Conservation (phyloP, 805 yeast genomes). For the Middelhovenomyces tepae region DNA sequence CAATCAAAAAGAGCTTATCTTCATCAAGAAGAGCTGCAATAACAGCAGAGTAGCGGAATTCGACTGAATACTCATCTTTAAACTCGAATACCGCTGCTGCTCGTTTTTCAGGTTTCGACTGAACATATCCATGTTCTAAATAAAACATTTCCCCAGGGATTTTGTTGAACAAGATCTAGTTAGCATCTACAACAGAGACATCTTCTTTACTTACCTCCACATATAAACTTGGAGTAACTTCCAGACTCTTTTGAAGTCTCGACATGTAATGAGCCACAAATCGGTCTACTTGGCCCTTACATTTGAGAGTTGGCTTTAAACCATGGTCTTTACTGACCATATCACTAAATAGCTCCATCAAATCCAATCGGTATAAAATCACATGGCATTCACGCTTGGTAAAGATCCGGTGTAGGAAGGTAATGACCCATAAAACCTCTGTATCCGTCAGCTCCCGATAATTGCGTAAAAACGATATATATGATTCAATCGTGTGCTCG, state of each 20-base stretch:
- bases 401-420: conserved; percentile 64
- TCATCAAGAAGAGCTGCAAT: conserved; percentile 41
- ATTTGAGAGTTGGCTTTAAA: conserved; percentile 37
- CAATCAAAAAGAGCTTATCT: conserved; percentile 35
- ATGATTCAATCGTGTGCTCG: conserved; percentile 55
- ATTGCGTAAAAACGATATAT: conserved; percentile 50
- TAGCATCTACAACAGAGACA: no score
- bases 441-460: conserved; percentile 53
- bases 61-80: conserved; percentile 16
- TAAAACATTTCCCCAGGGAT: conserved; percentile 40
- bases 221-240: conserved; percentile 44
- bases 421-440: conserved; percentile 53
- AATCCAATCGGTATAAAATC: conserved; percentile 59
- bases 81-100: conserved; percentile 23
- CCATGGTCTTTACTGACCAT: conserved; percentile 41
- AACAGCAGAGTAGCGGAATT: conserved; percentile 37
- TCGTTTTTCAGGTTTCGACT: conserved; percentile 16
- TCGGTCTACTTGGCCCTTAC: conserved; percentile 46
- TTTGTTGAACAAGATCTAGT: conserved; percentile 59
- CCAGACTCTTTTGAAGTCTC: conserved; percentile 40
- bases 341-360: conserved; percentile 50
- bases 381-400: conserved; percentile 53
- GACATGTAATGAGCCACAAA: conserved; percentile 60
- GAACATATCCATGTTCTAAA: conserved; percentile 52
- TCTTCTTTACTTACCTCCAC: no score